phyloP scores from a whole-genome alignment of 2,329 filamentous ascomycete genomes.

The Aspergillus glaucus region DNA sequence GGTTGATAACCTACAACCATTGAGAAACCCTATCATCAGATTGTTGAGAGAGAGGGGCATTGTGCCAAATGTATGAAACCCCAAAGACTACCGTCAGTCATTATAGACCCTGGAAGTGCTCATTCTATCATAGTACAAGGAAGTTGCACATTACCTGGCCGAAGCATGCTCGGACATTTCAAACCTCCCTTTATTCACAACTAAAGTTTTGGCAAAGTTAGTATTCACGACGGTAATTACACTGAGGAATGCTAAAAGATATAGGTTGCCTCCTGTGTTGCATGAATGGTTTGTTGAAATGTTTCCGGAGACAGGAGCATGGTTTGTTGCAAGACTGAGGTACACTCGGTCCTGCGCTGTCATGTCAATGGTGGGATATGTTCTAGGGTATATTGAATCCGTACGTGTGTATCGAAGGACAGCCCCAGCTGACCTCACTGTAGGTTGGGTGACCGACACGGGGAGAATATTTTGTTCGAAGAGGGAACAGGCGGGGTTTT shows the following conservation, averaged over 20 bases:
- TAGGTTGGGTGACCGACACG: slow-evolving; percentile 84
- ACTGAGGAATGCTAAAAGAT: slow-evolving; percentile 6
- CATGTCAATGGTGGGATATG: slow-evolving; percentile 99
- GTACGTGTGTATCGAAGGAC: neutral
- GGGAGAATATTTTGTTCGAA: slow-evolving; percentile 93
- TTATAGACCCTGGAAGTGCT: neutral
- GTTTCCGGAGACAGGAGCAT: slow-evolving; percentile 85
- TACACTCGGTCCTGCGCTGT: slow-evolving; percentile 94
- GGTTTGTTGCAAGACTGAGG: slow-evolving; percentile 80
- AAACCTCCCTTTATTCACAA: slow-evolving; percentile 66
- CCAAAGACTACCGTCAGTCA: neutral
- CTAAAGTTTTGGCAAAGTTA: slow-evolving; percentile 49
- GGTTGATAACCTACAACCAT: slow-evolving; percentile 91
- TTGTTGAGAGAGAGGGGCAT: slow-evolving; percentile 73
- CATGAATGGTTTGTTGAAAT: slow-evolving; percentile 94
- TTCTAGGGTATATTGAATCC: slow-evolving; percentile 55
- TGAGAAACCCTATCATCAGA: slow-evolving; percentile 80
- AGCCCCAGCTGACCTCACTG: slow-evolving; percentile 4
- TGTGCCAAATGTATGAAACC: slow-evolving; percentile 37
- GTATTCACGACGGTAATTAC: neutral
- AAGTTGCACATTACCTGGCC: slow-evolving; percentile 55
- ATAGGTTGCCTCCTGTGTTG: slow-evolving; percentile 72
- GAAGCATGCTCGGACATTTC: slow-evolving; percentile 58
- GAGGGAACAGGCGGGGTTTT: slow-evolving; percentile 90
- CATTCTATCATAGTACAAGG: slow-evolving; percentile 53